These are phyloP conservation scores for Trypanosoma vivax DNA, from an alignment of 208 protist species.

Conservation along the genomic window DNA sequence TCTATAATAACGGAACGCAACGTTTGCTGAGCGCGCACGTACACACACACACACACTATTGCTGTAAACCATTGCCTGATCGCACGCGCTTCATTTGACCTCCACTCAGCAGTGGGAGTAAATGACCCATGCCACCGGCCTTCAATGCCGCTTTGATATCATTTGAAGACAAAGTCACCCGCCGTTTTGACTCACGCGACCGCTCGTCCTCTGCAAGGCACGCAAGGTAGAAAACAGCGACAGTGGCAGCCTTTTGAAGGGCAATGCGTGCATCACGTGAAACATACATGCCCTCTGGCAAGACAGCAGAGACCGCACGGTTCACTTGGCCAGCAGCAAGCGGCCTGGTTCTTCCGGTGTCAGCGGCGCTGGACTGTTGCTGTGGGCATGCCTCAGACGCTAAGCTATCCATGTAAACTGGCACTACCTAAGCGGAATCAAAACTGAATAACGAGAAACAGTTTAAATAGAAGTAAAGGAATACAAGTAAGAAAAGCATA, in stretches of 20 bases:
- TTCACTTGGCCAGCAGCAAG: constrained; percentile 77
- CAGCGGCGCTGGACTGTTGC: no score
- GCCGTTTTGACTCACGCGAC: constrained; percentile 25
- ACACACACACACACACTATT: not conserved
- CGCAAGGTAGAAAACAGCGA: constrained; percentile 61
- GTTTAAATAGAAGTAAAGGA: constrained; percentile 10
- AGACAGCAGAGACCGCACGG: constrained; percentile 37
- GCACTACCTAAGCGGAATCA: no score
- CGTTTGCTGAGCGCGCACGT: not conserved
- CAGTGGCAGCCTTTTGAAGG: constrained; percentile 68
- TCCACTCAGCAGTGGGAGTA: constrained; percentile 45
- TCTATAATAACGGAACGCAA: not conserved
- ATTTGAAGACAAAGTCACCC: constrained; percentile 52
- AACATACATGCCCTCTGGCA: constrained; percentile 61
- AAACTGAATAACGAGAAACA: constrained; percentile 4
- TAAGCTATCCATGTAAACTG: no score
- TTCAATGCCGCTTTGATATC: constrained; percentile 60
- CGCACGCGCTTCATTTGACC: constrained; percentile 33
- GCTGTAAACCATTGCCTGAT: not conserved
- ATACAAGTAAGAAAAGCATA: constrained; percentile 4
- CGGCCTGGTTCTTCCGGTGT: constrained; percentile 13
- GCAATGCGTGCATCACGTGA: constrained; percentile 63
- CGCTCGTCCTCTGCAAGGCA: constrained; percentile 68
- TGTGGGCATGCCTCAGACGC: no score
- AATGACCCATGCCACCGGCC: constrained; percentile 63